phyloP scores from a whole-genome alignment of 306 rosid species.

The Cucurbita argyrosperma region DNA sequence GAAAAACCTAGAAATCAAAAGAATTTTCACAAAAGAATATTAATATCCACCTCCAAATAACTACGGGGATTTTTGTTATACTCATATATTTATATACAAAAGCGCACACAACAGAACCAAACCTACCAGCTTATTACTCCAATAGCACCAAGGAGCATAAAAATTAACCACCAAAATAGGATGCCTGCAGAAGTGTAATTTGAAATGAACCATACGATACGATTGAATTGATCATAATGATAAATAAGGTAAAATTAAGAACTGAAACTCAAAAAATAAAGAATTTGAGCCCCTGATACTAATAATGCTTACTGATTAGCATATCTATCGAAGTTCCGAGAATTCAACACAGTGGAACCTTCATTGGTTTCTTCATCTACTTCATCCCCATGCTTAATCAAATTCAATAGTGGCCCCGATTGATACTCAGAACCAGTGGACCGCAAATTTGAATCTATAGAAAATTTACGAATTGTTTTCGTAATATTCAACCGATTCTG shows the following conservation, averaged over 20 bases:
- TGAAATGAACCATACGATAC: background rate
- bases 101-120: background rate
- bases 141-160: conserved; percentile 94
- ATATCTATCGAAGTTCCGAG: conserved; percentile 48
- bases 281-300: background rate
- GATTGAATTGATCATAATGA: background rate
- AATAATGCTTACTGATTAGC: conserved; percentile 54
- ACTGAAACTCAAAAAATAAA: background rate
- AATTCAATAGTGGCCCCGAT: conserved; percentile 42
- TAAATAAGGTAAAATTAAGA: background rate
- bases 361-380: conserved; percentile 51
- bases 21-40: background rate
- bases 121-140: conserved; percentile 91
- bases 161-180: conserved; percentile 74
- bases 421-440: conserved; percentile 79
- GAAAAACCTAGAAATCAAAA: background rate
- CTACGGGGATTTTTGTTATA: background rate
- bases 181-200: conserved; percentile 38
- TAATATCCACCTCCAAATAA: background rate
- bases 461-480: conserved; percentile 73
- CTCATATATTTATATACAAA: background rate
- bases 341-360: conserved; percentile 37
- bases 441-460: conserved; percentile 61
- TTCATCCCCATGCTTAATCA: conserved; percentile 79
- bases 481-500: conserved; percentile 97